phyloP scores from a whole-genome alignment of 768 basidiomycete genomes.

The Collybia nuda region DNA sequence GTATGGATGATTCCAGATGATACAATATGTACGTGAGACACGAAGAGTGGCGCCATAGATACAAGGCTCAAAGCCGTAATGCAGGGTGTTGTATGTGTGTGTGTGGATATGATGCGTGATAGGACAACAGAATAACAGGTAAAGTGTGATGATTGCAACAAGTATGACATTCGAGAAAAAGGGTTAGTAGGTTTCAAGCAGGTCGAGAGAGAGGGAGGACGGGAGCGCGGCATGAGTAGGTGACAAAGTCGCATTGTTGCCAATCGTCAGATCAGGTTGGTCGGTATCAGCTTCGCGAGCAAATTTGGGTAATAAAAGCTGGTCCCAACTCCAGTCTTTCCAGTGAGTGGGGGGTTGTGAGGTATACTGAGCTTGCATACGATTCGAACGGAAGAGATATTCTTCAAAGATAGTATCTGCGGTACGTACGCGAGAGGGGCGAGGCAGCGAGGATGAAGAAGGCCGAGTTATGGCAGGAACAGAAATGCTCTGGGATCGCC shows the following conservation, averaged over 20 bases:
- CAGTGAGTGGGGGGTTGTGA: conserved; percentile 20
- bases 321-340: conserved; percentile 46
- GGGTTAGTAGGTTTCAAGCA: neutral
- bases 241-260: neutral
- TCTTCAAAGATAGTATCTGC: conserved; percentile 24
- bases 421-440: conserved; percentile 3
- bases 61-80: neutral
- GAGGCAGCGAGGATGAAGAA: conserved; percentile 5
- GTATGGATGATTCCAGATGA: neutral
- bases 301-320: conserved; percentile 34
- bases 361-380: conserved; percentile 19
- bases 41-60: neutral
- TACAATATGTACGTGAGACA: neutral
- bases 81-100: neutral
- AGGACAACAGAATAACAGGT: neutral
- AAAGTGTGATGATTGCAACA: neutral
- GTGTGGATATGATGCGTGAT: conserved; percentile 1
- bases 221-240: neutral
- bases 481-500: too few species aligned
- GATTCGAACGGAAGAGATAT: conserved; percentile 30
- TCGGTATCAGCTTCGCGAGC: conserved; percentile 4
- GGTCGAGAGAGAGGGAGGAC: neutral
- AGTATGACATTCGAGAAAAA: neutral
- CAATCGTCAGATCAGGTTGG: neutral
- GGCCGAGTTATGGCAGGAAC: neutral